Evolutionary conservation across 169 alveolate genomes (phyloP), one percentile per base, ranked within the genome.

Genomic region (Plasmodium gallinaceum): DNA sequence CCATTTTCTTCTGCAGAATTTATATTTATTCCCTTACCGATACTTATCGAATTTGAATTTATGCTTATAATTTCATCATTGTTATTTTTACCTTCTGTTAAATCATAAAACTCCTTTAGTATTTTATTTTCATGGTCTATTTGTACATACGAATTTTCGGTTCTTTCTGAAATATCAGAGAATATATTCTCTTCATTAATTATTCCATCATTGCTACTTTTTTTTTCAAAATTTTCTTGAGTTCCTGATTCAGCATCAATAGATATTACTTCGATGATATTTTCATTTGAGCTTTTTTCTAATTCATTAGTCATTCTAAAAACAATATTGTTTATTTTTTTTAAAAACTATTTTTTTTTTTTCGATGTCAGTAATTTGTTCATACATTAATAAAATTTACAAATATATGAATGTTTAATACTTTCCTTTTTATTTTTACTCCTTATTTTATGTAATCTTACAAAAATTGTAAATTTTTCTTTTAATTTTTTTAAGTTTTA

Each of bases 91-190:
- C 72, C 88, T 74, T 74, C 88, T 16, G 58, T 74, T 74, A 74
- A 74, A 57, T 74, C 88, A 58, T 57, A 74, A 74, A 74, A 74
- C 66, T 74, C 68, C 24, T 74, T 54, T 57, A 39, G 26, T 39
- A 57, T 64, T 43, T 46, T 42, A 57, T 74, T 18, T 32, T 74
- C 73, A 37, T 54, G 18, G 12, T 54, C 48, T 26, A 45, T 57
- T 54, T 74, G 73, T 20, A 18, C 72, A 43, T 58, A 74, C 16
- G 68, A 37, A 46, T 58, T 24, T 14, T 54, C 71, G 16, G 57
- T 58, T n/a, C 22, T 48, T 14, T 37, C 22, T 46, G 88, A 74
- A 45, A 57, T 48, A 46, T 74, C 88, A n/a, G 45, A 57, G 37
- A 39, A 32, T 58, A 20, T 24, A 1, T 39, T 32, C 18, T 57